These are phyloP conservation scores for Tricholoma hemisulphureum DNA, from an alignment of 768 basidiomycete genomes.

Conservation along the genomic window DNA sequence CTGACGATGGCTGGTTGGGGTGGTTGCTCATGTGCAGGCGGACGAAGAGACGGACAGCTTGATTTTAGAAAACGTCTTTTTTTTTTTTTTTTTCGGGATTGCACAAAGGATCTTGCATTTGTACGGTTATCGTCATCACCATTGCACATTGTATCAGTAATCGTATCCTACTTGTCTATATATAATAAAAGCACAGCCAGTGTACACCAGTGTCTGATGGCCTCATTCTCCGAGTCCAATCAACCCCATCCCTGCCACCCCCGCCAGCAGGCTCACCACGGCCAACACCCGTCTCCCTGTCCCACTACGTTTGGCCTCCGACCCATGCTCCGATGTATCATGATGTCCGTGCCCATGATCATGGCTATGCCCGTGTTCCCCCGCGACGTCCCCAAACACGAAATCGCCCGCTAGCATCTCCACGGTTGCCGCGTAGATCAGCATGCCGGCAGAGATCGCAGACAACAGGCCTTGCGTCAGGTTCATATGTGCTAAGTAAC, in stretches of 20 bases:
- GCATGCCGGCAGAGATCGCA: constrained; percentile 80
- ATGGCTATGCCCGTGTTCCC: constrained; percentile 31
- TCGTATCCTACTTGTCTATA: too few relatives aligned
- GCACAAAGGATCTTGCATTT: too few relatives aligned
- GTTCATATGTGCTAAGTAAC: constrained; percentile 41
- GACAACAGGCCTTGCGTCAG: constrained; percentile 74
- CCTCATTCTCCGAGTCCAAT: constrained; percentile 46
- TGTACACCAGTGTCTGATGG: too few relatives aligned
- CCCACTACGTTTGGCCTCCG: constrained; percentile 2
- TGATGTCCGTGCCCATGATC: constrained; percentile 8
- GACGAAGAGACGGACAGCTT: background rate
- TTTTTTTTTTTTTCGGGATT: background rate
- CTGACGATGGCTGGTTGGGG: background rate
- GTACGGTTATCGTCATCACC: too few relatives aligned
- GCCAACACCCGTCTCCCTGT: constrained; percentile 51
- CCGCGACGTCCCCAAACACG: constrained; percentile 63
- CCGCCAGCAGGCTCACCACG: constrained; percentile 57
- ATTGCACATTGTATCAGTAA: too few relatives aligned
- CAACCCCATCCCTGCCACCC: constrained; percentile 62
- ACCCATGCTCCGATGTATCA: background rate
- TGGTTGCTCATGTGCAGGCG: background rate
- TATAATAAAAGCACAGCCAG: too few relatives aligned
- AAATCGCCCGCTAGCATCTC: constrained; percentile 89
- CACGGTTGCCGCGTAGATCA: constrained; percentile 79
- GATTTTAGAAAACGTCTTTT: background rate